Evolutionary conservation across 768 basidiomycete genomes (phyloP).

Genomic region (Auricularia sp.): DNA sequence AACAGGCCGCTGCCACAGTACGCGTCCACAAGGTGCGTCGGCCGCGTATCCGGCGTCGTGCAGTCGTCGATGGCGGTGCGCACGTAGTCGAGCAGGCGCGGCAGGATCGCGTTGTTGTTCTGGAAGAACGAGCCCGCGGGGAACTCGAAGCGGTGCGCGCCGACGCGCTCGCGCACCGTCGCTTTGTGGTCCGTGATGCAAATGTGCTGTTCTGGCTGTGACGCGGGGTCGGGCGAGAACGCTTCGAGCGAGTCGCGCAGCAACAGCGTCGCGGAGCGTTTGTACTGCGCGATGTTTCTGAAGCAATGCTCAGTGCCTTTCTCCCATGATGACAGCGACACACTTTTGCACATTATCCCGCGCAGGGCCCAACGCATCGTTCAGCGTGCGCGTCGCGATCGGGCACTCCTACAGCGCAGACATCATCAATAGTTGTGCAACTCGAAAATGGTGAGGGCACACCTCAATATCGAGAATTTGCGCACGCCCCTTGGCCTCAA

Average conservation of each 20-base stretch:
- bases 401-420: conserved; percentile 65
- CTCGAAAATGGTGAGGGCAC: conserved; percentile 1
- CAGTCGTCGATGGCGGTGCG: conserved; percentile 43
- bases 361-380: conserved; percentile 50
- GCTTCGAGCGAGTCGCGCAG: conserved; percentile 71
- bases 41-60: conserved; percentile 12
- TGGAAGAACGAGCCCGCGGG: conserved; percentile 91
- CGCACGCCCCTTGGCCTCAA: conserved; percentile 68
- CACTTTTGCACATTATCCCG: conserved; percentile 63
- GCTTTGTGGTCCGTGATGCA: conserved; percentile 79
- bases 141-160: conserved; percentile 73
- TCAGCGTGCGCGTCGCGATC: conserved; percentile 76
- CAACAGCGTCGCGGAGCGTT: conserved; percentile 80
- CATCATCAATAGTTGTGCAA: neutral
- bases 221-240: conserved; percentile 18
- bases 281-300: conserved; percentile 74
- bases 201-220: conserved; percentile 47
- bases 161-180: conserved; percentile 77
- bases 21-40: conserved; percentile 87
- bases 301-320: neutral
- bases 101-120: conserved; percentile 90
- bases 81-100: conserved; percentile 78
- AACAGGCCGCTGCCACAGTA: conserved; percentile 90
- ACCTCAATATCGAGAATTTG: conserved; percentile 89
- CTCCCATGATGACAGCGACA: conserved; percentile 10